Percentiles rank a stretch among this genome's conserved stretches.
Conservation (phyloP, 148 eudicot genomes). For the Rhododendron vialii region DNA sequence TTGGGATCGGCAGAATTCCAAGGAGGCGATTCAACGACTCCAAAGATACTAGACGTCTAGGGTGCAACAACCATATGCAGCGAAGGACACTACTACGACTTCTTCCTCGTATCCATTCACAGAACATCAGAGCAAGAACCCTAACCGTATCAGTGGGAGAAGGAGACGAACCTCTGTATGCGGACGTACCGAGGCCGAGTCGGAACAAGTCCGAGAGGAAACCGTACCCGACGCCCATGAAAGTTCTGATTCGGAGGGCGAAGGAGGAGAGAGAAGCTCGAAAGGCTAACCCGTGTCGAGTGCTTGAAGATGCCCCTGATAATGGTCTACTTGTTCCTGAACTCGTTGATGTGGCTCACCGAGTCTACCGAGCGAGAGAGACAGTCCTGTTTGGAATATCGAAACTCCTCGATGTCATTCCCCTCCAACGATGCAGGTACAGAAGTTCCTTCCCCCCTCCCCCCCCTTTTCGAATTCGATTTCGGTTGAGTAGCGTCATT, state of each 20-base stretch:
- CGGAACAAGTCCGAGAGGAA: constrained; percentile 48
- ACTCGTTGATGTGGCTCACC: constrained; percentile 44
- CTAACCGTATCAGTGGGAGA: constrained; percentile 17
- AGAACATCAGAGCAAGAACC: neutral
- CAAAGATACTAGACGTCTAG: neutral
- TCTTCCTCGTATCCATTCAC: neutral
- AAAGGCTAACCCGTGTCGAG: constrained; percentile 43
- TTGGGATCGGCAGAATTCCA: neutral
- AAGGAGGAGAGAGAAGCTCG: constrained; percentile 45
- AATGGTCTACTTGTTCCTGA: constrained; percentile 61
- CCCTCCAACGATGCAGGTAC: constrained; percentile 53
- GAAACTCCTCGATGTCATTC: constrained; percentile 35
- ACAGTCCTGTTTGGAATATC: constrained; percentile 39
- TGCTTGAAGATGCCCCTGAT: constrained; percentile 53
- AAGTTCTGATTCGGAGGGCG: constrained; percentile 43
- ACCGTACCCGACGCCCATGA: constrained; percentile 66
- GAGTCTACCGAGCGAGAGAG: constrained; percentile 46
- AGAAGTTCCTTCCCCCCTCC: neutral
- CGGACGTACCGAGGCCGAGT: constrained; percentile 41
- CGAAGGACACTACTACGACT: neutral
- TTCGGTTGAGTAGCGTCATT: neutral
- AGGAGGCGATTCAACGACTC: neutral
- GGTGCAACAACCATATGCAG: neutral
- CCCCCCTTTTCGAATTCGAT: neutral
- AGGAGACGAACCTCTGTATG: constrained; percentile 33